Evolutionary conservation across 805 yeast genomes (phyloP), one percentile per base, ranked within the genome.

Genomic region (Wickerhamiella occidentalis): DNA sequence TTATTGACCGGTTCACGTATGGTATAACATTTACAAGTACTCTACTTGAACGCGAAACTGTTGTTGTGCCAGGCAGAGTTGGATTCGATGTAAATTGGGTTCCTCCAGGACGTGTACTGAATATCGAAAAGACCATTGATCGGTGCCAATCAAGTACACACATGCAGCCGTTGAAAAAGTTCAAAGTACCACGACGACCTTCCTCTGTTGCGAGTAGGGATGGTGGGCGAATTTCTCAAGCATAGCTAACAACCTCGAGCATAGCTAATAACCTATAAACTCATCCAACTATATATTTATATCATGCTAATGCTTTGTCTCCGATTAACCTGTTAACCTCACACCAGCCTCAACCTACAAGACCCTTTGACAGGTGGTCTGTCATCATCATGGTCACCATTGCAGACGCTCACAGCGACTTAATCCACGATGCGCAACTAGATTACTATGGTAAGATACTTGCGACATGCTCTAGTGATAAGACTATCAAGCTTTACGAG

Each of bases 391-490:
- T 55, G 95, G 94, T 85, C 47, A 79, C 94, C 46, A 83, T 88
- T 64, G 80, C 84, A 28, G 86, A 87, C 67, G 92, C 94, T 22
- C 96, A 88, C 66, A 86, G 83, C 56, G 96, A 87, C 67, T 70
- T 86, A 61, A 85, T 87, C 60, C 98, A 92, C 66, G 98, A 92
- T 63, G 98, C 97, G 15, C 95, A 85, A 48, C 76, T 92, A 61
- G 98, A 92, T 65, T 92, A 90, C 72, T 92, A 92, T 64, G 98
- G 98, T 23, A 87, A 86, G 64, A 76, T 95, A 56, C 73, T 92
- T 52, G 98, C 98, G 47, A 90, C 97, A 2, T 86, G 95, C 62
- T 87, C 96, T 3, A 85, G 95, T 3, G 98, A 92, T 70, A 86
- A 85, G 63, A 83, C 95, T n/a, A 83, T 90, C 69, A 86, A 88